Evolutionary conservation across 495 filamentous ascomycete species (phyloP).

Genomic region (Penicillium goetzii): DNA sequence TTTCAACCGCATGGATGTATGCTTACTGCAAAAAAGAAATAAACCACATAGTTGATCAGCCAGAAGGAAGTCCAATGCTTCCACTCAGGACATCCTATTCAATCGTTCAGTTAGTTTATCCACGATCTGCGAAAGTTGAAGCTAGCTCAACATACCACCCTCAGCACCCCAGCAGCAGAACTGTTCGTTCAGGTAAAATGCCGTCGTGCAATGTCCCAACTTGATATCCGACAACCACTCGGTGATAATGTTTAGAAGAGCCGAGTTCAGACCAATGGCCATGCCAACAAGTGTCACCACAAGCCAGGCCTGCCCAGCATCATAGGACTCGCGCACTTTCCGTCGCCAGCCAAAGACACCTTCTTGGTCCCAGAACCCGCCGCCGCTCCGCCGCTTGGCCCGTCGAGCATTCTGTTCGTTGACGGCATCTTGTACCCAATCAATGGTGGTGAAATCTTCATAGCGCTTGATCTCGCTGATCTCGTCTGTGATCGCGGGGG

Average conservation of each 20-base stretch:
- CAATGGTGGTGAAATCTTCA: conserved; percentile 97
- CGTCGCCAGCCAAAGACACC: conserved; percentile 79
- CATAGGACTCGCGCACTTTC: conserved; percentile 83
- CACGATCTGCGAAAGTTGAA: not conserved
- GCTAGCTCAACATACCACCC: conserved; percentile 57
- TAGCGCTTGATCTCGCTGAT: conserved; percentile 98
- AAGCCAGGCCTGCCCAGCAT: conserved; percentile 97
- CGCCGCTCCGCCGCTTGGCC: conserved; percentile 70
- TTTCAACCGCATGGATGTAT: not conserved
- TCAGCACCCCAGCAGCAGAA: conserved; percentile 99
- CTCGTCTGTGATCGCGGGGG: conserved; percentile 83
- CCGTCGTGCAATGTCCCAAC: conserved; percentile 88
- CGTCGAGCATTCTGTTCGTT: conserved; percentile 84
- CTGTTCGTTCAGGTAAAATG: conserved; percentile 95
- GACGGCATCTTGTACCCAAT: conserved; percentile 98
- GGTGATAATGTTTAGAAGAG: conserved; percentile 91
- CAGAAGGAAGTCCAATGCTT: conserved; percentile 80
- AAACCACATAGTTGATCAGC: conserved; percentile 83
- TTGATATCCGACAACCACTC: conserved; percentile 98
- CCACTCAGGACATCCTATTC: conserved; percentile 85
- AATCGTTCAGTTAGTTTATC: not conserved
- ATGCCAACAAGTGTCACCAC: conserved; percentile 93
- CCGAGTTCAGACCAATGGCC: conserved; percentile 91
- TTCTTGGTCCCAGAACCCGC: conserved; percentile 74
- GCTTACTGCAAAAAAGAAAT: conserved; percentile 84